These are phyloP conservation scores for Clonostachys chloroleuca DNA, from an alignment of 2,329 filamentous ascomycete species.

Conservation along the genomic window DNA sequence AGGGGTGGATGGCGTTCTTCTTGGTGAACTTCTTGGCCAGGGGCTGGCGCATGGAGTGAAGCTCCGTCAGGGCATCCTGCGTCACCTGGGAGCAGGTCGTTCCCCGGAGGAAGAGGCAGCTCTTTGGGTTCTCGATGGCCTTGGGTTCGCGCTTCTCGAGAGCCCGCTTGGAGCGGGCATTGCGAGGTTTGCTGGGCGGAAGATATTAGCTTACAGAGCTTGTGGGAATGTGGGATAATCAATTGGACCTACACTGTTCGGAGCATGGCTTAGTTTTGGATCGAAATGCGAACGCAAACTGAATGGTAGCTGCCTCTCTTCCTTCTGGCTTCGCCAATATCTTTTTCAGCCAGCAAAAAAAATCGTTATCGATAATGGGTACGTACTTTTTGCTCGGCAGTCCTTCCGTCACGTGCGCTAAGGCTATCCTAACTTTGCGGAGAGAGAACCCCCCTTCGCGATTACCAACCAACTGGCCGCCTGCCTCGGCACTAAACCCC, in stretches of 20 bases:
- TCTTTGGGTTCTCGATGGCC: constrained; percentile 83
- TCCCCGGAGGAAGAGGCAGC: constrained; percentile 83
- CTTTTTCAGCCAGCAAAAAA: neutral
- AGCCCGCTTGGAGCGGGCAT: constrained; percentile 88
- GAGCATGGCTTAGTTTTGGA: constrained; percentile 27
- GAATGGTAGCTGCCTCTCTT: neutral
- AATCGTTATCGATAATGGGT: constrained; percentile 4
- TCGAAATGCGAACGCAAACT: neutral
- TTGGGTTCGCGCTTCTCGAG: constrained; percentile 93
- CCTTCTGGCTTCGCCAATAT: neutral
- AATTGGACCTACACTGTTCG: constrained; percentile 37
- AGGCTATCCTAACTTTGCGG: too few species aligned
- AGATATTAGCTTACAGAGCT: neutral
- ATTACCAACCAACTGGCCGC: neutral
- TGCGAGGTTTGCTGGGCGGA: constrained; percentile 48
- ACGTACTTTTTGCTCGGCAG: too few species aligned
- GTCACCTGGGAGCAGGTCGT: constrained; percentile 79
- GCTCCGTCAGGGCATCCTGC: constrained; percentile 79
- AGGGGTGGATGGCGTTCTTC: constrained; percentile 94
- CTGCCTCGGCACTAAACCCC: constrained; percentile 2
- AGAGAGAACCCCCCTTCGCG: too few species aligned
- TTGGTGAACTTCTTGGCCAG: constrained; percentile 89
- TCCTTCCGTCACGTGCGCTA: too few species aligned
- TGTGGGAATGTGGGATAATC: neutral
- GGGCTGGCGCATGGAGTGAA: constrained; percentile 80